phyloP scores from a whole-genome alignment of 352 stramenopile genomes.

The Phytopythium litorale region DNA sequence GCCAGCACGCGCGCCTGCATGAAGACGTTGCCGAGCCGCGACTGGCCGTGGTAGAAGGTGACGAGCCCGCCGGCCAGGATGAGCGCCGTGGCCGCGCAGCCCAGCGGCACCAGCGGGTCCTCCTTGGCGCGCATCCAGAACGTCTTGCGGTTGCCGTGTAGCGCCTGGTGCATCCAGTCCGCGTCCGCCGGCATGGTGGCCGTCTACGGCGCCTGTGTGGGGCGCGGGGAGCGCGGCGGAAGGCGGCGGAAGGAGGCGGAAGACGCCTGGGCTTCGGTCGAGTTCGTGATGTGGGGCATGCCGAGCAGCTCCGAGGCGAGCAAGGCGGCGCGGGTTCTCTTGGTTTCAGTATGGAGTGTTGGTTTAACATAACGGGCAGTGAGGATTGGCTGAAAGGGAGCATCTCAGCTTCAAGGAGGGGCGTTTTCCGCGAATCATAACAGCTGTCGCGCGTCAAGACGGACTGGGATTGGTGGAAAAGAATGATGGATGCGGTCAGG shows the following conservation, averaged over 20 bases:
- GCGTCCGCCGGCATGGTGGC: background rate
- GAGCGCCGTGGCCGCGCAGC: slow-evolving; percentile 53
- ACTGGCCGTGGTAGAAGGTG: slow-evolving; percentile 70
- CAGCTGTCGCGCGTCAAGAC: background rate
- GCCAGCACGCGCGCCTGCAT: slow-evolving; percentile 78
- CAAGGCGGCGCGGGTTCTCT: background rate
- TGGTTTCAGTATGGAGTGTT: background rate
- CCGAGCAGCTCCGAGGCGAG: background rate
- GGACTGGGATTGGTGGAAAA: background rate
- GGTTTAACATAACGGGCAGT: background rate
- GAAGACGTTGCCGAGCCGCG: slow-evolving; percentile 76
- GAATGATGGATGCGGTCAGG: background rate
- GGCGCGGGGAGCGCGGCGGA: background rate
- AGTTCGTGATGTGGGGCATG: background rate
- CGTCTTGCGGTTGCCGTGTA: slow-evolving; percentile 50
- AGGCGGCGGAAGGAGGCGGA: background rate
- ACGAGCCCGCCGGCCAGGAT: slow-evolving; percentile 65
- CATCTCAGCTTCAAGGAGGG: background rate
- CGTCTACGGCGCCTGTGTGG: no score
- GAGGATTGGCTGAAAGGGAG: background rate
- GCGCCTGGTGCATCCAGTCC: slow-evolving; percentile 55
- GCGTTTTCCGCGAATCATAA: background rate
- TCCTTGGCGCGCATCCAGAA: slow-evolving; percentile 63
- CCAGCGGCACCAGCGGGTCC: slow-evolving; percentile 73
- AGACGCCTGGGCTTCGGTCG: background rate